Conservation (phyloP, 805 yeast species). For the Blastobotrys peoriensis region DNA sequence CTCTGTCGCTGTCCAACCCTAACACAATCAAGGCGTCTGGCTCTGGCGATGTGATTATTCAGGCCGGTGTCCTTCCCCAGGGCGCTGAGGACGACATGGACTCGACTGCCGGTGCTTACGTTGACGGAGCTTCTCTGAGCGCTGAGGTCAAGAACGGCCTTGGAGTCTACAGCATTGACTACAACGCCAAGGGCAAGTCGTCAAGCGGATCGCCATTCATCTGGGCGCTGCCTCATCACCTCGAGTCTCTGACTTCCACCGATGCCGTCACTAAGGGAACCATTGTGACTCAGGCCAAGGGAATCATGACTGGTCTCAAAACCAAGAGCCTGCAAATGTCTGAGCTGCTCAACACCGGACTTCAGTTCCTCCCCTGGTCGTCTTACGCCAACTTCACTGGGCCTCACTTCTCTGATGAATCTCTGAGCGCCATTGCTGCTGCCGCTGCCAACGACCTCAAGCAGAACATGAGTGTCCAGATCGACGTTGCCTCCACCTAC, state of each 20-base stretch:
- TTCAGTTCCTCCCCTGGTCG: slow-evolving; percentile 62
- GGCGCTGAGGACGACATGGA: slow-evolving; percentile 40
- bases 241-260: slow-evolving; percentile 35
- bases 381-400: slow-evolving; percentile 33
- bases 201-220: slow-evolving; percentile 37
- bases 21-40: slow-evolving; percentile 33
- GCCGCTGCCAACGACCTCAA: slow-evolving; percentile 50
- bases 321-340: slow-evolving; percentile 29
- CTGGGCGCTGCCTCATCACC: slow-evolving; percentile 68
- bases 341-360: slow-evolving; percentile 36
- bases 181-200: slow-evolving; percentile 47
- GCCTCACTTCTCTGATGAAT: slow-evolving; percentile 36
- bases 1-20: slow-evolving; percentile 31
- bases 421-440: slow-evolving; percentile 35
- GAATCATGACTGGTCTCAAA: slow-evolving; percentile 34
- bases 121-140: slow-evolving; percentile 40
- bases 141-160: slow-evolving; percentile 44
- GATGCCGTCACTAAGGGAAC: slow-evolving; percentile 27
- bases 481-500: slow-evolving; percentile 81
- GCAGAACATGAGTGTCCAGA: slow-evolving; percentile 49
- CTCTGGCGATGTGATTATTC: slow-evolving; percentile 47
- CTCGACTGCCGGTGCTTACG: slow-evolving; percentile 63
- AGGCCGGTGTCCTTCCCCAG: slow-evolving; percentile 47
- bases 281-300: slow-evolving; percentile 45
- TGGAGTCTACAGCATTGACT: slow-evolving; percentile 45